These are phyloP conservation scores for Pholiota molesta DNA, from an alignment of 768 basidiomycete genomes.

Conservation along the genomic window DNA sequence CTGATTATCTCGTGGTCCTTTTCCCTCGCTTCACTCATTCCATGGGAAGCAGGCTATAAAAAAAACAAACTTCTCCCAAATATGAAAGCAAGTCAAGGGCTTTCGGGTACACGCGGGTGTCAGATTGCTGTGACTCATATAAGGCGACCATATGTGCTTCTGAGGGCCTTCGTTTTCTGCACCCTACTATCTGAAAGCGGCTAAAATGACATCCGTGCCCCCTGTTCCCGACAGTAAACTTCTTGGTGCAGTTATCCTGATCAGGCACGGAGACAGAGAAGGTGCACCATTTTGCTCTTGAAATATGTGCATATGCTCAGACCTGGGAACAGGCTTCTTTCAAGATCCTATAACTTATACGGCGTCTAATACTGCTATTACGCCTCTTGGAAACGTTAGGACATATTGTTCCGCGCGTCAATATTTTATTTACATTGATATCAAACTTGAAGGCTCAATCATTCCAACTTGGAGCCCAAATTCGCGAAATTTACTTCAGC, in stretches of 20 bases:
- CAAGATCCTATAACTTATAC: slow-evolving; percentile 62
- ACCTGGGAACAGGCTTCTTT: slow-evolving; percentile 53
- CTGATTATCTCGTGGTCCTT: not conserved
- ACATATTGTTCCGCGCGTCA: slow-evolving; percentile 54
- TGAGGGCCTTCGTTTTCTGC: not conserved
- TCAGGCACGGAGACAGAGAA: slow-evolving; percentile 63
- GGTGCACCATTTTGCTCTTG: slow-evolving; percentile 26
- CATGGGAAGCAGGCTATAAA: not conserved
- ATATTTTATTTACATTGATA: not conserved
- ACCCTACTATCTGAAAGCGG: not conserved
- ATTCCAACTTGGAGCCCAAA: slow-evolving; percentile 52
- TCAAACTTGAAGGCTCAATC: slow-evolving; percentile 44
- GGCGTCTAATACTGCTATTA: slow-evolving; percentile 59
- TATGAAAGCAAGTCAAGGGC: not conserved
- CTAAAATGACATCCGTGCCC: slow-evolving; percentile 8
- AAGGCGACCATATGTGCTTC: not conserved
- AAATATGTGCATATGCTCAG: not conserved
- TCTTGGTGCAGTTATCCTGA: slow-evolving; percentile 58
- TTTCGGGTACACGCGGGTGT: not conserved
- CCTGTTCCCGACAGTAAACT: slow-evolving; percentile 28
- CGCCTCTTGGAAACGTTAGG: slow-evolving; percentile 68
- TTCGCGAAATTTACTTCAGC: slow-evolving; percentile 59
- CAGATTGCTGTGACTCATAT: not conserved
- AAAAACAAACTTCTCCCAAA: not conserved
- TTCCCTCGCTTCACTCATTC: not conserved